phyloP scores from a whole-genome alignment of 2,329 filamentous ascomycete genomes.

The Talaromyces sp. region DNA sequence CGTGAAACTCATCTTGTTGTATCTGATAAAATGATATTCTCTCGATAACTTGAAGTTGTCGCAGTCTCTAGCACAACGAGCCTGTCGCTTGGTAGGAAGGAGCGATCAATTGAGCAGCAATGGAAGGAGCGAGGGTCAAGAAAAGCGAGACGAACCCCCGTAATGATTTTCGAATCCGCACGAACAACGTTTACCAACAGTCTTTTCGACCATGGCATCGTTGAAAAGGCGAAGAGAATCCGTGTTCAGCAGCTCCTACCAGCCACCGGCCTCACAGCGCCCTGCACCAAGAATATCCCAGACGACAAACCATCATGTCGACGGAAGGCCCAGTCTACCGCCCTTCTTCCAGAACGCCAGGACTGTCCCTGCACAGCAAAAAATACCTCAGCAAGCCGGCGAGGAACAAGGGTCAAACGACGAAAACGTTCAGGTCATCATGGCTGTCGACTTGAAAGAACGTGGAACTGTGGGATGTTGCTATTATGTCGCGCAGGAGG shows the following conservation, averaged over 20 bases:
- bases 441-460: conserved; percentile 72
- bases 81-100: not conserved
- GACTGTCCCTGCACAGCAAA: not conserved
- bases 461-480: conserved; percentile 71
- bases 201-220: conserved; percentile 4
- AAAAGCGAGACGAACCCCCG: not conserved
- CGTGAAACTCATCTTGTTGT: not conserved
- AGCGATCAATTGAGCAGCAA: not conserved
- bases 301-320: not conserved
- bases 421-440: conserved; percentile 64
- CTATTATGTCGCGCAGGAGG: conserved; percentile 68
- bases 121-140: not conserved
- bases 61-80: not conserved
- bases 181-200: not conserved
- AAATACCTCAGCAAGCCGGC: not conserved
- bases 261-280: conserved; percentile 4
- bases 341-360: not conserved
- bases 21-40: not conserved
- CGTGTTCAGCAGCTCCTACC: not conserved
- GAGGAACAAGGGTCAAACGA: conserved; percentile 24
- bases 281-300: not conserved
- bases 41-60: not conserved
- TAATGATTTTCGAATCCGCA: not conserved
- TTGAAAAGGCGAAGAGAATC: conserved; percentile 10
- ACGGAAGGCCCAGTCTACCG: not conserved